phyloP scores from a whole-genome alignment of 805 yeast genomes.

The Pichia deserticola region DNA sequence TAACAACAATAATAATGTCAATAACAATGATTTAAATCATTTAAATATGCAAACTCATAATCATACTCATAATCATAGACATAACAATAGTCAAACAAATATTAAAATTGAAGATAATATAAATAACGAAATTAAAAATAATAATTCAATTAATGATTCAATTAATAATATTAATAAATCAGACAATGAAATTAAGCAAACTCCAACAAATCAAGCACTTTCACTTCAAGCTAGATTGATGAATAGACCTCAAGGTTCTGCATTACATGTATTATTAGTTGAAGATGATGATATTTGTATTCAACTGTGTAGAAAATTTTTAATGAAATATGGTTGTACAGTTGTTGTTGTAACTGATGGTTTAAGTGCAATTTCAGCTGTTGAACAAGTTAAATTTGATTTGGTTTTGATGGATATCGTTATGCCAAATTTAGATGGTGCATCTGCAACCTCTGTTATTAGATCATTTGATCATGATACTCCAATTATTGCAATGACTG shows the following conservation, averaged over 20 bases:
- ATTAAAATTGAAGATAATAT: background rate
- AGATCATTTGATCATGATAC: slow-evolving; percentile 77
- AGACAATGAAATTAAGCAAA: background rate
- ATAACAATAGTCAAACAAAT: background rate
- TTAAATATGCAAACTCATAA: background rate
- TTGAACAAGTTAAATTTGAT: slow-evolving; percentile 66
- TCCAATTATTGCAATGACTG: slow-evolving; percentile 93
- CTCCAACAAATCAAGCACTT: background rate
- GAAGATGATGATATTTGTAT: slow-evolving; percentile 82
- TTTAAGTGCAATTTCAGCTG: slow-evolving; percentile 70
- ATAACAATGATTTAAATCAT: background rate
- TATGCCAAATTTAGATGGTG: slow-evolving; percentile 84
- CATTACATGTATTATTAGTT: slow-evolving; percentile 63
- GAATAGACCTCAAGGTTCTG: slow-evolving; percentile 28
- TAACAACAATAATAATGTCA: no score
- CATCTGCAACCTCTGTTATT: slow-evolving; percentile 84
- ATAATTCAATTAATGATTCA: no score
- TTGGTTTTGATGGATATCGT: slow-evolving; percentile 81
- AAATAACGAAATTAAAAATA: no score
- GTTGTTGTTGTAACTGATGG: slow-evolving; percentile 94
- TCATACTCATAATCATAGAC: background rate
- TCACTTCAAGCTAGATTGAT: slow-evolving; percentile 12
- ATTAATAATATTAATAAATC: background rate
- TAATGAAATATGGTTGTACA: slow-evolving; percentile 83
- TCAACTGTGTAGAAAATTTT: slow-evolving; percentile 72